Conservation (phyloP, 805 yeast genomes). For the Priceomyces fermenticarens region DNA sequence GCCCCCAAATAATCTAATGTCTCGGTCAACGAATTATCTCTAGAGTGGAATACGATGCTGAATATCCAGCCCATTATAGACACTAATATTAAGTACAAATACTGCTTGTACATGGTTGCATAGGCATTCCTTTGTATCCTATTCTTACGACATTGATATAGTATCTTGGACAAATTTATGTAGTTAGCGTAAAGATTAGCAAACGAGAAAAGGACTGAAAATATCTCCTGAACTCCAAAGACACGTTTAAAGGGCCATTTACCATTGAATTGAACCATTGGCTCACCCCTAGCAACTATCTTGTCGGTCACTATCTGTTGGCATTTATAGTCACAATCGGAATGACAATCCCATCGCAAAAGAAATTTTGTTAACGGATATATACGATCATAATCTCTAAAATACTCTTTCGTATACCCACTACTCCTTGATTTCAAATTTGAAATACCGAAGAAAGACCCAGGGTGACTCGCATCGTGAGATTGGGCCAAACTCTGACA, state of each 20-base stretch:
- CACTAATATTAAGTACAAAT: constrained; percentile 22
- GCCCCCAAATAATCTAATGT: constrained; percentile 43
- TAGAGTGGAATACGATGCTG: constrained; percentile 35
- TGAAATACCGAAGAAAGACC: constrained; percentile 1
- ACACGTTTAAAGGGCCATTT: constrained; percentile 43
- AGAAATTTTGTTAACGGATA: constrained; percentile 15
- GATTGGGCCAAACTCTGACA: constrained; percentile 13
- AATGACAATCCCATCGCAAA: constrained; percentile 32
- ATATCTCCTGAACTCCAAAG: constrained; percentile 35
- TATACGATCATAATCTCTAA: constrained; percentile 9
- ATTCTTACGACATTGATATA: constrained; percentile 21
- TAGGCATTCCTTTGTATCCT: constrained; percentile 9
- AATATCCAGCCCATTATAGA: constrained; percentile 36
- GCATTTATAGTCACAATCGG: constrained; percentile 40
- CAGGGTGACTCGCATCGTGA: constrained; percentile 9
- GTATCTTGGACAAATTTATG: constrained; percentile 23
- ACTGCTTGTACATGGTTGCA: constrained; percentile 27
- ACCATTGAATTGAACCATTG: constrained; percentile 40
- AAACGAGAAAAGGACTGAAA: constrained; percentile 32
- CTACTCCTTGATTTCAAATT: background rate
- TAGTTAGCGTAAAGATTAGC: constrained; percentile 36
- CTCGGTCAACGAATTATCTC: constrained; percentile 37
- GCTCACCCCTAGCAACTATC: constrained; percentile 15
- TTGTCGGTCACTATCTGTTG: constrained; percentile 29
- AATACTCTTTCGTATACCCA: constrained; percentile 6